These are phyloP conservation scores for Dactylellina sp. DNA, from an alignment of 2,329 filamentous ascomycete species.

Conservation along the genomic window DNA sequence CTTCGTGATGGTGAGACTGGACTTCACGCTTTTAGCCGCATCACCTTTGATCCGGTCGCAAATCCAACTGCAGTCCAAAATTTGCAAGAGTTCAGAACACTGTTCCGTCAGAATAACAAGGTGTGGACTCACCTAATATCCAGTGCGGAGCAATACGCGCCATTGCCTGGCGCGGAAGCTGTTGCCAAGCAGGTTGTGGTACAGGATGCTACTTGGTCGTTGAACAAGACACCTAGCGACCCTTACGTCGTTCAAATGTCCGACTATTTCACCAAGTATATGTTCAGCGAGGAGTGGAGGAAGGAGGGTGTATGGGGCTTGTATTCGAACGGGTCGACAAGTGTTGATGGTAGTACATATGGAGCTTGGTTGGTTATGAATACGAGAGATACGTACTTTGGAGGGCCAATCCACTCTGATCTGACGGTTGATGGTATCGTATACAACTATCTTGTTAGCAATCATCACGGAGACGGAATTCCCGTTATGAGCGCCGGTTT, in stretches of 20 bases:
- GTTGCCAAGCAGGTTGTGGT: conserved; percentile 67
- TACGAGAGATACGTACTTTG: conserved; percentile 73
- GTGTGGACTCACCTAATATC: conserved; percentile 75
- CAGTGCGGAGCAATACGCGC: conserved; percentile 70
- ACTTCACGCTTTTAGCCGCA: conserved; percentile 72
- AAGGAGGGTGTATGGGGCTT: conserved; percentile 61
- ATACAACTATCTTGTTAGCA: conserved; percentile 71
- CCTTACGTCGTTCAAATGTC: conserved; percentile 70
- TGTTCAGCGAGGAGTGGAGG: conserved; percentile 62
- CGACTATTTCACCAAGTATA: conserved; percentile 76
- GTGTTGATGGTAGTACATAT: conserved; percentile 67
- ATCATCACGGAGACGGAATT: conserved; percentile 70
- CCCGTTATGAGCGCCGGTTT: conserved; percentile 75
- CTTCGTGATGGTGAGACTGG: conserved; percentile 73
- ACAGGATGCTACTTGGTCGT: conserved; percentile 74
- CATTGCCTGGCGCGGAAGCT: conserved; percentile 66
- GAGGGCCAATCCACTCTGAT: conserved; percentile 73
- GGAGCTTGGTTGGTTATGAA: conserved; percentile 75
- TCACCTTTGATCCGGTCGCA: conserved; percentile 71
- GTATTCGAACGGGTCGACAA: conserved; percentile 68
- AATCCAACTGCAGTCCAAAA: conserved; percentile 69
- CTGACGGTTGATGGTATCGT: conserved; percentile 74
- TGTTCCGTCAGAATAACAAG: conserved; percentile 71
- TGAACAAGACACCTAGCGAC: conserved; percentile 69
- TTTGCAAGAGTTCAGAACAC: conserved; percentile 72